Conservation (phyloP, 495 filamentous ascomycete genomes). For the Oidiodendron maius region DNA sequence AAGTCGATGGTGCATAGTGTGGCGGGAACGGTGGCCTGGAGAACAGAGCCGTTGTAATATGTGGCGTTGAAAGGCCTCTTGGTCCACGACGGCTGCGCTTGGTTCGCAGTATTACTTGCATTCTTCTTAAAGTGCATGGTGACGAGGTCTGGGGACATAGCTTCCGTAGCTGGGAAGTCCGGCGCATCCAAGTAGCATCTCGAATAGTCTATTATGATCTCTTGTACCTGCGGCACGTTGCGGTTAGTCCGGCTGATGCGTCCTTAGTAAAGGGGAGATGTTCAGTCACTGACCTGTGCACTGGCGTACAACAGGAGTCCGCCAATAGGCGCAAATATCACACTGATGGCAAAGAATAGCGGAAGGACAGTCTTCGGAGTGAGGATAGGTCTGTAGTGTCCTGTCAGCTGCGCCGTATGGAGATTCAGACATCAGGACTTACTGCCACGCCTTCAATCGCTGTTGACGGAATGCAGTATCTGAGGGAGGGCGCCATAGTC, state of each 20-base stretch:
- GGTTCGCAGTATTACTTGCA: constrained; percentile 14
- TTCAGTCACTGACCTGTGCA: constrained; percentile 46
- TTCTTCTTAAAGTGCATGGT: constrained; percentile 60
- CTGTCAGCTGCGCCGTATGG: constrained; percentile 10
- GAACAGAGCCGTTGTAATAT: constrained; percentile 13
- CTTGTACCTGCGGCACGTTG: constrained; percentile 63
- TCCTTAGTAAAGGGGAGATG: not conserved
- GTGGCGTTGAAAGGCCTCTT: constrained; percentile 17
- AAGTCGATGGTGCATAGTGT: constrained; percentile 64
- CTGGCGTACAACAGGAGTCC: constrained; percentile 81
- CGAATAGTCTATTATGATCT: constrained; percentile 85
- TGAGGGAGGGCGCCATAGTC: constrained; percentile 27
- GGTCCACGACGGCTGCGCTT: constrained; percentile 30
- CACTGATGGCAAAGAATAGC: constrained; percentile 78
- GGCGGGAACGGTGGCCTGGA: constrained; percentile 6
- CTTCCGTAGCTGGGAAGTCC: constrained; percentile 17
- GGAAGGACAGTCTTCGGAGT: constrained; percentile 90
- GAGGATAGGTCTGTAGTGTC: constrained; percentile 64
- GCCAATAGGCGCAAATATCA: constrained; percentile 85
- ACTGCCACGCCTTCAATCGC: constrained; percentile 92
- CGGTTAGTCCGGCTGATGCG: constrained; percentile 7
- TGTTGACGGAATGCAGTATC: constrained; percentile 93
- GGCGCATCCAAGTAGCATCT: constrained; percentile 56
- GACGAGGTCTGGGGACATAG: constrained; percentile 52
- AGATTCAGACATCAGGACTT: constrained; percentile 27